Evolutionary conservation across 768 basidiomycete genomes (phyloP).

Genomic region (Lentinula raphanica): DNA sequence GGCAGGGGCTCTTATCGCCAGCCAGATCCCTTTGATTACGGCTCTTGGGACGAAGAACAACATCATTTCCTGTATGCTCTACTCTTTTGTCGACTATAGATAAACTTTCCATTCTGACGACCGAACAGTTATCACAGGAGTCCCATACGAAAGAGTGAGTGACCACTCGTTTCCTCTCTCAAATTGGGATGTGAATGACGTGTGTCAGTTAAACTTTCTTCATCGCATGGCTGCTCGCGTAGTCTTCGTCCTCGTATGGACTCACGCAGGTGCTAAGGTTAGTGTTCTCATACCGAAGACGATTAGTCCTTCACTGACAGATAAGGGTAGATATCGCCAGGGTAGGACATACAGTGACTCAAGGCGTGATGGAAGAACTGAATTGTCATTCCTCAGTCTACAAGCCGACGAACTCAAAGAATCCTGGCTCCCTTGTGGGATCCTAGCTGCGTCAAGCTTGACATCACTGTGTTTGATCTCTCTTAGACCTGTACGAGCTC

Average conservation of each 20-base stretch:
- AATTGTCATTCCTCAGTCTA: not conserved
- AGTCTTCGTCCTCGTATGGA: constrained; percentile 30
- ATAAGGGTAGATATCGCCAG: not conserved
- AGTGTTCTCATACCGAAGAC: not conserved
- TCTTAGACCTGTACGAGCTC: constrained; percentile 29
- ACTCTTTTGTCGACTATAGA: constrained; percentile 10
- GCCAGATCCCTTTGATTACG: constrained; percentile 39
- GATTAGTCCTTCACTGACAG: not conserved
- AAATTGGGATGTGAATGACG: not conserved
- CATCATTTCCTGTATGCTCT: constrained; percentile 30
- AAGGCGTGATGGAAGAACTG: not conserved
- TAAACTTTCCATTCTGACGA: not conserved
- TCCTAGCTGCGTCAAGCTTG: constrained; percentile 26
- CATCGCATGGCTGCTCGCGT: constrained; percentile 38
- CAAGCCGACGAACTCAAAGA: constrained; percentile 6
- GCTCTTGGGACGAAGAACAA: constrained; percentile 50
- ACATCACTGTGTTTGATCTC: constrained; percentile 29
- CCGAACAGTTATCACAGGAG: constrained; percentile 32
- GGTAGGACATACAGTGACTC: not conserved
- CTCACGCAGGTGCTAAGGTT: constrained; percentile 28
- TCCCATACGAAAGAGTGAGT: constrained; percentile 23
- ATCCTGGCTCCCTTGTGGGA: constrained; percentile 26
- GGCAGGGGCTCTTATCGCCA: constrained; percentile 25
- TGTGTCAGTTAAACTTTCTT: constrained; percentile 21
- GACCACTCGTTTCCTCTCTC: not conserved